A percentile compares a stretch with the other conserved stretches of the same genome.
Evolutionary conservation across 768 basidiomycete species (phyloP).

Genomic region (Trametes gibbosa): DNA sequence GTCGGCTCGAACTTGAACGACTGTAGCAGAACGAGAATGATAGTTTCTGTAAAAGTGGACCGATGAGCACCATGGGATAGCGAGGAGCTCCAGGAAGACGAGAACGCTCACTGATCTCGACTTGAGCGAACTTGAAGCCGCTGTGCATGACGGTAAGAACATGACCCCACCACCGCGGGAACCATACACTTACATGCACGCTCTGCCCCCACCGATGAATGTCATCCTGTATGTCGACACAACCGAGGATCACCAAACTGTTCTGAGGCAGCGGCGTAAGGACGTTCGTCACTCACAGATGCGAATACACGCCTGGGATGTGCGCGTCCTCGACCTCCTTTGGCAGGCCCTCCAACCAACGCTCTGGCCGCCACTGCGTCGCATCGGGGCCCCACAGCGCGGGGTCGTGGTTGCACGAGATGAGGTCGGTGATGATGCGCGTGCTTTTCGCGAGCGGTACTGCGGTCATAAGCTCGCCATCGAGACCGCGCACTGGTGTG

Average conservation of each 20-base stretch:
- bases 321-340: slow-evolving; percentile 15
- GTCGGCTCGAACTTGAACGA: slow-evolving; percentile 19
- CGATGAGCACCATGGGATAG: not conserved
- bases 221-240: slow-evolving; percentile 7
- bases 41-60: slow-evolving; percentile 1
- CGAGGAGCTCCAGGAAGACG: not conserved
- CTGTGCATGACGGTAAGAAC: not conserved
- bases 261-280: not conserved
- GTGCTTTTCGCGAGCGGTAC: slow-evolving; percentile 37
- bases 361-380: slow-evolving; percentile 21
- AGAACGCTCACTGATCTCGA: slow-evolving; percentile 12
- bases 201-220: slow-evolving; percentile 14
- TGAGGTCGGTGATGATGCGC: slow-evolving; percentile 8
- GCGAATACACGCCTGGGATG: slow-evolving; percentile 20
- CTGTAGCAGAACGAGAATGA: slow-evolving; percentile 15
- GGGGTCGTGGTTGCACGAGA: slow-evolving; percentile 11
- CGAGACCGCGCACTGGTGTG: slow-evolving; percentile 34
- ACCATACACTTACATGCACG: not conserved
- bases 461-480: slow-evolving; percentile 37
- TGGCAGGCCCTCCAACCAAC: slow-evolving; percentile 23
- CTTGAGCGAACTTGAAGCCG: slow-evolving; percentile 21
- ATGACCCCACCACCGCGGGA: too few species aligned
- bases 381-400: slow-evolving; percentile 21
- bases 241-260: not conserved
- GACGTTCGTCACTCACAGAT: slow-evolving; percentile 17